Evolutionary conservation across 2,329 filamentous ascomycete genomes (phyloP).

Genomic region (Epichloe uncinata): DNA sequence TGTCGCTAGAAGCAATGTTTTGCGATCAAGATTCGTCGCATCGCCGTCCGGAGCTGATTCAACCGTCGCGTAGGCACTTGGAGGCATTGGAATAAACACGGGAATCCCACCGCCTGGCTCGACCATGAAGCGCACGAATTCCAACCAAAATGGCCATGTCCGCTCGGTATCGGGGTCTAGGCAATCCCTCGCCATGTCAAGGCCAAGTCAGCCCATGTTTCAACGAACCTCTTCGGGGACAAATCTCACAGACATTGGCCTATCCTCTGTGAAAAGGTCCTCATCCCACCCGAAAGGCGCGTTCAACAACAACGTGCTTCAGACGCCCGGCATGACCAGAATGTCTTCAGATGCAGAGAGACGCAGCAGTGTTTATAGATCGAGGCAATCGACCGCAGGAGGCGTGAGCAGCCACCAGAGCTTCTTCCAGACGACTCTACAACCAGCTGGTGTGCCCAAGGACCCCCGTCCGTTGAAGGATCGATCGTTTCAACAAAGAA

Average conservation of each 20-base stretch:
- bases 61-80: constrained; percentile 54
- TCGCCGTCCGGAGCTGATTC: not conserved
- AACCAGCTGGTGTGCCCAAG: constrained; percentile 65
- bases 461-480: constrained; percentile 89
- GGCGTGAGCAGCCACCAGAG: constrained; percentile 63
- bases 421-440: constrained; percentile 83
- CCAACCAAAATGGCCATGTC: constrained; percentile 55
- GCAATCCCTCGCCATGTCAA: constrained; percentile 71
- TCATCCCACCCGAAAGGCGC: constrained; percentile 63
- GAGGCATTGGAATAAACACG: constrained; percentile 68
- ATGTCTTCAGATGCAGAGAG: constrained; percentile 42
- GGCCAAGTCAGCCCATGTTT: constrained; percentile 79
- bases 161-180: constrained; percentile 74
- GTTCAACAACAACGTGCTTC: constrained; percentile 6
- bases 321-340: constrained; percentile 41
- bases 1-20: constrained; percentile 2
- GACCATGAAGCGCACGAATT: constrained; percentile 85
- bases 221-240: constrained; percentile 71
- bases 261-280: constrained; percentile 73
- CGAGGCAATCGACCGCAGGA: constrained; percentile 53
- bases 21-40: constrained; percentile 8
- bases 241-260: constrained; percentile 65
- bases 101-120: constrained; percentile 83
- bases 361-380: constrained; percentile 71
- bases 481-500: constrained; percentile 62